Percentiles rank a stretch among this genome's conserved stretches.
Evolutionary conservation across 148 eudicot species (phyloP).

Genomic region (Linanthus parryae): DNA sequence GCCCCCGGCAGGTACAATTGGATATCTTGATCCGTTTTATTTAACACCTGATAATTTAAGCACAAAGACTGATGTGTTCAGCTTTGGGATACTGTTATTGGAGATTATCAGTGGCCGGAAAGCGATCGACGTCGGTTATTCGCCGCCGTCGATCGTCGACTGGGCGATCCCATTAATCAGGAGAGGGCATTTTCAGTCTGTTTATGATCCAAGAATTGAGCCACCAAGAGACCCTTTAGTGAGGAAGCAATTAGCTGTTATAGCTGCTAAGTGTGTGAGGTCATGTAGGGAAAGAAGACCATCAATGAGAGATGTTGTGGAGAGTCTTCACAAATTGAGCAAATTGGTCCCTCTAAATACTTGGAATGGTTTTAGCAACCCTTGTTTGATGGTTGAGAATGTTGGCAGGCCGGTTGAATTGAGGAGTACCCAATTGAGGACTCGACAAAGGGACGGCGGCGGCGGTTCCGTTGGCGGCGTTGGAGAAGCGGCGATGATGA

Average conservation of each 20-base stretch:
- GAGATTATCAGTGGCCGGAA: conserved; percentile 93
- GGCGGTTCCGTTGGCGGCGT: conserved; percentile 31
- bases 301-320: conserved; percentile 66
- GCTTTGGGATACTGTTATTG: conserved; percentile 80
- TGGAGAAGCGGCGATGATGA: conserved; percentile 20
- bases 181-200: conserved; percentile 43
- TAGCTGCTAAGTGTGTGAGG: conserved; percentile 94
- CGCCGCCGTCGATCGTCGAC: conserved; percentile 89
- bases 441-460: conserved; percentile 29
- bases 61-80: conserved; percentile 82
- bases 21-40: conserved; percentile 80
- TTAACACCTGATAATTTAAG: conserved; percentile 93
- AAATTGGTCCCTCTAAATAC: conserved; percentile 64
- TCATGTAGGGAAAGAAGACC: conserved; percentile 84
- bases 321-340: conserved; percentile 45
- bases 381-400: conserved; percentile 83
- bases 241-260: conserved; percentile 66
- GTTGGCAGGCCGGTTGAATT: conserved; percentile 53
- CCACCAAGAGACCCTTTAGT: conserved; percentile 67
- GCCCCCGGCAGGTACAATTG: conserved; percentile 71
- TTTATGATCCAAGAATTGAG: conserved; percentile 72
- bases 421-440: conserved; percentile 18
- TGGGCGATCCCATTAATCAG: conserved; percentile 96
- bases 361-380: conserved; percentile 75
- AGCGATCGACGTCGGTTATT: conserved; percentile 77